These are phyloP conservation scores for Kodamaea arcana DNA, from an alignment of 1,139 yeast species.

Conservation along the genomic window DNA sequence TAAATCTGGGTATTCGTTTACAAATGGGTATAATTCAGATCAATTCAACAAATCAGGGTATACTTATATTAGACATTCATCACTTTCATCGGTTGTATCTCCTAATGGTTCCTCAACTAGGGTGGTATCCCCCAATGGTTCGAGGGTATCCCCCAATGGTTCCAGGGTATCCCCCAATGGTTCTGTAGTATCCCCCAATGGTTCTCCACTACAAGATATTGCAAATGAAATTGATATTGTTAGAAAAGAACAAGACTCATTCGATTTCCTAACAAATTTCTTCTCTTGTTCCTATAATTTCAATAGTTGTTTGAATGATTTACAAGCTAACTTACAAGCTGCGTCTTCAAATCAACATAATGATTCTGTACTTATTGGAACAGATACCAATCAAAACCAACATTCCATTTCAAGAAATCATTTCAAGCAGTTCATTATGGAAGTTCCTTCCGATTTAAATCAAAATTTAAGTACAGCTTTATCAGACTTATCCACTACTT, in stretches of 20 bases:
- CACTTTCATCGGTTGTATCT: not conserved
- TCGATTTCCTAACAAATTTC: slow-evolving; percentile 2
- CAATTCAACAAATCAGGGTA: too few relatives aligned
- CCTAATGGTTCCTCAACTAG: not conserved
- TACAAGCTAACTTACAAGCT: not conserved
- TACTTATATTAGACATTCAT: not conserved
- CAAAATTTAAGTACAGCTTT: slow-evolving; percentile 3
- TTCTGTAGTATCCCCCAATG: not conserved
- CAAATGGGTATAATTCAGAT: too few relatives aligned
- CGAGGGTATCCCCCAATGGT: not conserved
- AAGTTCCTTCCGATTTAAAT: slow-evolving; percentile 3
- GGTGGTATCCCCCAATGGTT: too few relatives aligned
- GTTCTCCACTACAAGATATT: too few relatives aligned
- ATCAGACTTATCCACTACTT: slow-evolving; percentile 1
- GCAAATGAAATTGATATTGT: not conserved
- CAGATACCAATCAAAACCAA: not conserved
- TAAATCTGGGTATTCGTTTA: too few relatives aligned
- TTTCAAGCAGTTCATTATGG: slow-evolving; percentile 3
- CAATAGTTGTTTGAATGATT: not conserved
- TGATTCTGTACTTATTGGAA: not conserved
- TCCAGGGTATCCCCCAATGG: not conserved
- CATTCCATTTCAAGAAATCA: slow-evolving; percentile 1
- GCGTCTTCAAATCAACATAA: not conserved
- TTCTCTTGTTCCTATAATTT: slow-evolving; percentile 1
- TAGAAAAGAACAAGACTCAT: slow-evolving; percentile 1